phyloP scores from a whole-genome alignment of 2,329 filamentous ascomycete species.

The Leptographium galeiforme region DNA sequence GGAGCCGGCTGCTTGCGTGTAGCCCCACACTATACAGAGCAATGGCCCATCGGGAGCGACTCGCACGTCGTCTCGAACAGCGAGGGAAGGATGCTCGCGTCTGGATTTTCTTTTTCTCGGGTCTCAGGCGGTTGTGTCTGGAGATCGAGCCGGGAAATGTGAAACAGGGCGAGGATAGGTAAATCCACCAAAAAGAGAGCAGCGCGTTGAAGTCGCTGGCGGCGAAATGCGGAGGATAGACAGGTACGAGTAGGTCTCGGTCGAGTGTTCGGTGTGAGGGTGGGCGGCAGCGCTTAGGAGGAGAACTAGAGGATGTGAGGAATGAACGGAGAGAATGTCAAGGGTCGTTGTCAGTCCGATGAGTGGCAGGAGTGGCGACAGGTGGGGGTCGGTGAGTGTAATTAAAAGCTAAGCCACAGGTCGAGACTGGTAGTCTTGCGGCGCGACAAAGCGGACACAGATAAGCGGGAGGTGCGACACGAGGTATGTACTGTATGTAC shows the following conservation, averaged over 20 bases:
- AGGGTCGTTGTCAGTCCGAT: no score
- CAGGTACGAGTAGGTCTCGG: neutral
- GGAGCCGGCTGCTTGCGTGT: neutral
- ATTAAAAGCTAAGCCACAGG: neutral
- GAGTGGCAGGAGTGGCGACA: neutral
- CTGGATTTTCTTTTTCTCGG: neutral
- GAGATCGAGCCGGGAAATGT: neutral
- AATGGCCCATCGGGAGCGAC: neutral
- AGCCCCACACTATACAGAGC: slow-evolving; percentile 2
- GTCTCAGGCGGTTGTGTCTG: neutral
- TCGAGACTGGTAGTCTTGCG: neutral
- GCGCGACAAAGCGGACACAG: neutral
- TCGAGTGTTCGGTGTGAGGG: neutral
- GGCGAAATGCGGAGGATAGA: neutral
- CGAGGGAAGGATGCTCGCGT: neutral
- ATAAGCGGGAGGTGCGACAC: neutral
- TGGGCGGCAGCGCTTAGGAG: neutral
- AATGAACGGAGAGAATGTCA: no score
- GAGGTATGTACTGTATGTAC: neutral
- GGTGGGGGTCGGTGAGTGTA: neutral
- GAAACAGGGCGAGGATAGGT: neutral
- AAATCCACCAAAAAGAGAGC: neutral
- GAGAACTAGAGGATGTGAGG: no score
- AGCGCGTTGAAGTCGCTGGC: neutral
- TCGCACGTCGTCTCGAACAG: neutral